phyloP scores from a whole-genome alignment of 495 filamentous ascomycete species.

The Xylaria scruposa region DNA sequence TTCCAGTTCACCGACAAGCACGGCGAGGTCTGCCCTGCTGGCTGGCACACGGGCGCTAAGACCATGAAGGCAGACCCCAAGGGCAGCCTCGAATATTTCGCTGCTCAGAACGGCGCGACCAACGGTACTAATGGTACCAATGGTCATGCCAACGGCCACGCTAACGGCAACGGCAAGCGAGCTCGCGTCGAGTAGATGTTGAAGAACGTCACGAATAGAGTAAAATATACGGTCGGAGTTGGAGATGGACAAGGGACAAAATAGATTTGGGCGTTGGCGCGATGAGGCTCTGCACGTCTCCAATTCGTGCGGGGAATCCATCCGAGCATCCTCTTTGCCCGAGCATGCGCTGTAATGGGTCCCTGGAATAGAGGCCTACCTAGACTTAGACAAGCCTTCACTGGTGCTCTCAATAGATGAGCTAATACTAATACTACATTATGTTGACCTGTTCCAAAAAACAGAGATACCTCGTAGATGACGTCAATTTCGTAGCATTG shows the following conservation, averaged over 20 bases:
- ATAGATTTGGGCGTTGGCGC: not conserved
- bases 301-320: conserved; percentile 25
- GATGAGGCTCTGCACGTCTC: conserved; percentile 27
- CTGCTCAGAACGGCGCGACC: conserved; percentile 39
- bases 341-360: not conserved
- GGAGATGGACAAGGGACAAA: conserved; percentile 8
- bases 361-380: conserved; percentile 16
- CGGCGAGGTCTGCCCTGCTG: conserved; percentile 64
- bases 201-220: not conserved
- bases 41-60: conserved; percentile 60
- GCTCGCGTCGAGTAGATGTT: conserved; percentile 20
- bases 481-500: not conserved
- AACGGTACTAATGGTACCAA: conserved; percentile 7
- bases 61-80: conserved; percentile 61
- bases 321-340: not conserved
- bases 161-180: conserved; percentile 27
- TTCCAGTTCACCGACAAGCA: conserved; percentile 68
- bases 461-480: too few species aligned
- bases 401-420: conserved; percentile 19
- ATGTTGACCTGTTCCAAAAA: not conserved
- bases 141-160: conserved; percentile 15
- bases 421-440: conserved; percentile 21
- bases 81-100: conserved; percentile 55
- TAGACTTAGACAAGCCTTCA: conserved; percentile 11
- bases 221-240: not conserved